phyloP scores from a whole-genome alignment of 129 eudicot genomes.

The Solidago caesia region DNA sequence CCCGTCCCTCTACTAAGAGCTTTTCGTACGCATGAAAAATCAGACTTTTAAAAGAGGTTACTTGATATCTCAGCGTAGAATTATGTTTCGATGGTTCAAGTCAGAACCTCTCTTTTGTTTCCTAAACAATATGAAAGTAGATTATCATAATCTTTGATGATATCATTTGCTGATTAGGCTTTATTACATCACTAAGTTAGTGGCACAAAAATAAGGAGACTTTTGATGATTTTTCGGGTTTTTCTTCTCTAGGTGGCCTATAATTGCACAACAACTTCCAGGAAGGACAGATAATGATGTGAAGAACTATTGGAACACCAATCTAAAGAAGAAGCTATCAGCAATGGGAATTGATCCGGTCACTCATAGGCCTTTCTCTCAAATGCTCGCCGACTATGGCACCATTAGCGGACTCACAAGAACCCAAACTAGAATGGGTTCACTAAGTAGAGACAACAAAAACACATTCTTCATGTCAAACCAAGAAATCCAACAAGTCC shows the following conservation, averaged over 20 bases:
- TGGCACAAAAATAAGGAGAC: neutral
- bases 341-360: slow-evolving; percentile 91
- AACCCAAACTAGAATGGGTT: slow-evolving; percentile 33
- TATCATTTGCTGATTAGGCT: neutral
- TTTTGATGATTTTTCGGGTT: neutral
- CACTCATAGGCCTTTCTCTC: slow-evolving; percentile 88
- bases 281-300: slow-evolving; percentile 91
- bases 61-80: neutral
- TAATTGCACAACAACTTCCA: slow-evolving; percentile 88
- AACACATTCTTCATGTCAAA: slow-evolving; percentile 33
- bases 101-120: neutral
- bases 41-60: neutral
- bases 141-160: neutral
- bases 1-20: neutral
- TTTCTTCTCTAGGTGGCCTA: slow-evolving; percentile 56
- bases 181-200: too few species aligned
- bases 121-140: neutral
- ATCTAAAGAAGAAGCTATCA: slow-evolving; percentile 63
- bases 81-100: neutral
- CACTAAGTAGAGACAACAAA: slow-evolving; percentile 44
- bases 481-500: slow-evolving; percentile 35
- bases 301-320: slow-evolving; percentile 74
- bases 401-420: slow-evolving; percentile 62
- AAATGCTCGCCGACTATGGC: slow-evolving; percentile 83
- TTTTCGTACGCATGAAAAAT: neutral